A percentile compares a stretch with the other conserved stretches of the same genome.
phyloP scores from a whole-genome alignment of 805 yeast genomes.

The Saccharomycopsis amapae region DNA sequence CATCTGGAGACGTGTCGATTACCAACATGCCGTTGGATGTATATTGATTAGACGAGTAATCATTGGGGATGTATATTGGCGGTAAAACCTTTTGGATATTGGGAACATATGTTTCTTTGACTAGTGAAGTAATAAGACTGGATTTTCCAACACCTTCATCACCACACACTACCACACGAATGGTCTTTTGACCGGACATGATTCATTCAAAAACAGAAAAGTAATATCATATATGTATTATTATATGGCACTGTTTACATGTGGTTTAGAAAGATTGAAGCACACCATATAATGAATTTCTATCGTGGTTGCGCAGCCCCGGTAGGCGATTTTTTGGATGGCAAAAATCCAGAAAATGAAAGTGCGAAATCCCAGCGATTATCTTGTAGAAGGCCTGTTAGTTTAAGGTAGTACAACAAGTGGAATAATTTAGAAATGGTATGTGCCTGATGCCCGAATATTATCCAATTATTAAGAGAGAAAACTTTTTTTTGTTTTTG shows the following conservation, averaged over 20 bases:
- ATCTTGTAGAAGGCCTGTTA: too few relatives aligned
- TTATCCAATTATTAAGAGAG: neutral
- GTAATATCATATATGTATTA: too few relatives aligned
- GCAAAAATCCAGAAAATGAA: slow-evolving; percentile 4
- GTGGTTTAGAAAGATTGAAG: too few relatives aligned
- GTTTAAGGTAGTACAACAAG: too few relatives aligned
- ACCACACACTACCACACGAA: slow-evolving; percentile 87
- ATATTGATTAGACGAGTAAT: slow-evolving; percentile 50
- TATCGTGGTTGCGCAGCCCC: neutral
- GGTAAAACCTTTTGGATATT: slow-evolving; percentile 75
- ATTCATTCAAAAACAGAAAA: too few relatives aligned
- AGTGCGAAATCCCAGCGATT: too few relatives aligned
- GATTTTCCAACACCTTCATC: slow-evolving; percentile 87
- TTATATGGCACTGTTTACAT: too few relatives aligned
- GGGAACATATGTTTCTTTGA: slow-evolving; percentile 75
- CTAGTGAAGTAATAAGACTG: slow-evolving; percentile 67
- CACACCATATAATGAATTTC: too few relatives aligned
- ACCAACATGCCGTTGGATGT: slow-evolving; percentile 63
- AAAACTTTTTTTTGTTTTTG: neutral
- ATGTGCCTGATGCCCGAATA: neutral
- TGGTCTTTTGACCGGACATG: slow-evolving; percentile 40
- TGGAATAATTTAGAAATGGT: neutral
- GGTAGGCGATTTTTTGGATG: neutral
- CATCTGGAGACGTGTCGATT: slow-evolving; percentile 73
- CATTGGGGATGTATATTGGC: slow-evolving; percentile 75